Percentiles rank a stretch among this genome's conserved stretches.
Evolutionary conservation across 495 filamentous ascomycete genomes (phyloP).

Genomic region (Evernia prunastri): DNA sequence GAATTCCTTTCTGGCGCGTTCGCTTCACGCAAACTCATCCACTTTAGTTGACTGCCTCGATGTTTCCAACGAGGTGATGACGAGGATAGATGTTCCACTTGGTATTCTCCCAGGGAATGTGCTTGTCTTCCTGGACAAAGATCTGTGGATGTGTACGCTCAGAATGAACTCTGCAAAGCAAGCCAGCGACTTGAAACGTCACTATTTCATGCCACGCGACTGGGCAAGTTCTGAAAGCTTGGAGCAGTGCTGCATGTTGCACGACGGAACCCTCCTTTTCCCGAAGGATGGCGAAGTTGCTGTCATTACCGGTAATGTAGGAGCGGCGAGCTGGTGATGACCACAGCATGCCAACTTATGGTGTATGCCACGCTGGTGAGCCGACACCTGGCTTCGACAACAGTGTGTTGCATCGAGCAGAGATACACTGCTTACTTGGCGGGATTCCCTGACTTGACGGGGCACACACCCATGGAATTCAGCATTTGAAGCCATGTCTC

Average conservation of each 20-base stretch:
- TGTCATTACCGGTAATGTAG: conserved; percentile 10
- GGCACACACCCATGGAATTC: no score
- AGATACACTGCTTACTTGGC: no score
- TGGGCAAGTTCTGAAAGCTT: conserved; percentile 21
- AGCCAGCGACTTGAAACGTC: conserved; percentile 11
- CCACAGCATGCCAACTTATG: no score
- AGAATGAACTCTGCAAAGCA: conserved; percentile 1
- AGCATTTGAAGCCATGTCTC: no score
- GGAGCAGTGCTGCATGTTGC: conserved; percentile 15
- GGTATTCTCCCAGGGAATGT: conserved; percentile 15
- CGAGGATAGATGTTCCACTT: conserved; percentile 15
- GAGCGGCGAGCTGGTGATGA: conserved; percentile 1
- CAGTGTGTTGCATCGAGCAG: no score
- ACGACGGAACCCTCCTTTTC: conserved; percentile 18
- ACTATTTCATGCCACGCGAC: conserved; percentile 25
- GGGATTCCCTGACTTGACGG: no score
- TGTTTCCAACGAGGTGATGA: neutral
- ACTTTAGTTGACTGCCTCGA: neutral
- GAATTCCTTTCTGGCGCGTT: neutral
- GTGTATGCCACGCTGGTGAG: no score
- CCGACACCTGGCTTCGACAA: no score
- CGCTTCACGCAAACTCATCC: neutral
- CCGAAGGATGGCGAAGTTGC: conserved; percentile 23
- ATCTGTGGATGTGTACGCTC: conserved; percentile 22
- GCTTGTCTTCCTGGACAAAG: conserved; percentile 22